These are phyloP conservation scores for Alternaria sp. DNA, from an alignment of 2,329 filamentous ascomycete genomes.

Conservation along the genomic window DNA sequence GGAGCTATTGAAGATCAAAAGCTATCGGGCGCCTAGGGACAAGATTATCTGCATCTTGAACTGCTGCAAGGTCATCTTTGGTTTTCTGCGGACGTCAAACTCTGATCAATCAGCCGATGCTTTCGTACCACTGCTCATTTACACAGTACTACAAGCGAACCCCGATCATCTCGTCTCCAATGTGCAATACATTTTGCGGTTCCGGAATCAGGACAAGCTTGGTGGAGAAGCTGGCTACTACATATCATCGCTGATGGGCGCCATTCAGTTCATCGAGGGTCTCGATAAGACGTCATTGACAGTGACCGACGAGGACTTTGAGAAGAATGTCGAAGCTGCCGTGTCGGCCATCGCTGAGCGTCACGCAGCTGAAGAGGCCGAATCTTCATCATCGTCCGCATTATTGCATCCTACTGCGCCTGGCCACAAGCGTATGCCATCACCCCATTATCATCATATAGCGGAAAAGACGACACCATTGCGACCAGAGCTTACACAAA, in stretches of 20 bases:
- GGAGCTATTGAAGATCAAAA: slow-evolving; percentile 95
- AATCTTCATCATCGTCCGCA: slow-evolving; percentile 19
- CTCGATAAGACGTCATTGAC: slow-evolving; percentile 93
- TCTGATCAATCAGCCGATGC: slow-evolving; percentile 95
- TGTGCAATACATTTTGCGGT: slow-evolving; percentile 95
- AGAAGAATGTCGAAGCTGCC: slow-evolving; percentile 92
- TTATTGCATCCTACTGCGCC: slow-evolving; percentile 27
- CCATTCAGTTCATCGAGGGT: slow-evolving; percentile 95
- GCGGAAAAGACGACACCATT: slow-evolving; percentile 59
- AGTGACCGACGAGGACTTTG: slow-evolving; percentile 93
- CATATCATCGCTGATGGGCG: slow-evolving; percentile 93
- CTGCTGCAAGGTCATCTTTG: slow-evolving; percentile 99
- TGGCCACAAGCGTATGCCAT: slow-evolving; percentile 44
- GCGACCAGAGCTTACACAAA: slow-evolving; percentile 63
- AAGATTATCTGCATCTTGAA: slow-evolving; percentile 99
- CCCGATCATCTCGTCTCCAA: slow-evolving; percentile 96
- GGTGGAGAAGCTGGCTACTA: slow-evolving; percentile 99
- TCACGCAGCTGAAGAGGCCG: slow-evolving; percentile 61
- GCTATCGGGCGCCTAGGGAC: slow-evolving; percentile 93
- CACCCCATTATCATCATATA: slow-evolving; percentile 53
- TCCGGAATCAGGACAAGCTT: slow-evolving; percentile 96
- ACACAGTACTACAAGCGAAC: slow-evolving; percentile 92
- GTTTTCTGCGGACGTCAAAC: slow-evolving; percentile 88
- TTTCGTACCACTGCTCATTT: slow-evolving; percentile 89
- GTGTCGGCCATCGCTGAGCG: slow-evolving; percentile 95